Base-by-base conservation (phyloP, 1,139 yeast species). In the Taphrina deformans region DNA sequence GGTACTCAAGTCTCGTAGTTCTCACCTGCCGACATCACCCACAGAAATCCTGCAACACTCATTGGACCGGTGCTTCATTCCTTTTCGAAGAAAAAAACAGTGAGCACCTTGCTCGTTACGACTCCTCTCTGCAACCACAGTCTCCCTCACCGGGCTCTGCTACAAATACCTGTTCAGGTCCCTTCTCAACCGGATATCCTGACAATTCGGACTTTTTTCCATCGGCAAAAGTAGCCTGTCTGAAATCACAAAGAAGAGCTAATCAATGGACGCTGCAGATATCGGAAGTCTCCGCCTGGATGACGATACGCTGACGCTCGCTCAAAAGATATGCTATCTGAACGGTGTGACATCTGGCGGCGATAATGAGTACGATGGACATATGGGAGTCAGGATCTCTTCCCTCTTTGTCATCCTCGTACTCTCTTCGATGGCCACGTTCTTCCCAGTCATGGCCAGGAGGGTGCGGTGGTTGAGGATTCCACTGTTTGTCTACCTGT, bases 311-410 rank as follows among this genome's bases (percentile, higher is more conserved):
- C 16, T 48, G 31, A 50, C 51, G 2, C 24, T 31, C 10, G 63
- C 63, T 12, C 63, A 59, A 40, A 59, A 59, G 41, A 41, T 59
- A 14, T 59, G 63, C 51, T 59, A 50, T n/a, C 31, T 59, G 23
- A 16, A 35, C 10, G 63, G 63, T 21, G 29, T 40, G 18, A 41
- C 52, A 12, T 65, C 69, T 21, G 55, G 62, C 33, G 73, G 75
- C 12, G 76, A 71, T 3, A 77, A 77, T 65, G 81, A 75, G n/a
- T 81, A 77, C 73, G 74, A 77, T 64, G 85, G 84, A 1, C 70
- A 73, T 18, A 67, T 79, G 61, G 91, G 90, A 3, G 89, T 89
- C 10, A 81, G 96, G 70, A 85, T 88, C 66, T 86, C 91, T 0
- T 78, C 95, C 0, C 78, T 88, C 1, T 88, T 88, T 74, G 95